Percentiles rank a stretch among this genome's conserved stretches.
These are phyloP conservation scores for Boletus eberwhitei DNA, from an alignment of 768 basidiomycete species.

Conservation along the genomic window DNA sequence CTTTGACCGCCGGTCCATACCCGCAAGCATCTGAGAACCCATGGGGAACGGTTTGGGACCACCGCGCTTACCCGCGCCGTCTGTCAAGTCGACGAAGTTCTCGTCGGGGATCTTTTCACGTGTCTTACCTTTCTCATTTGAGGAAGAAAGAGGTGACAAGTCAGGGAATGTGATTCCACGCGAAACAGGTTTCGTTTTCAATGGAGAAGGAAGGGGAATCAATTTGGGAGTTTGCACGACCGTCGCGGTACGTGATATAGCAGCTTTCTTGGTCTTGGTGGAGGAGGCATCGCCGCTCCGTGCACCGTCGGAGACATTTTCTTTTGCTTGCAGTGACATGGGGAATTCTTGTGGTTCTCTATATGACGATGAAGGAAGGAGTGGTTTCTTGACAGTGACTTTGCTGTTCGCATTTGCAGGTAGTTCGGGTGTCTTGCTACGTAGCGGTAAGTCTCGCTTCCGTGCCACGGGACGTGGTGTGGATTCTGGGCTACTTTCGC, in stretches of 20 bases:
- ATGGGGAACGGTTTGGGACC: slow-evolving; percentile 44
- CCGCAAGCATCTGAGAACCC: slow-evolving; percentile 42
- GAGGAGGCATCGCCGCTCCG: slow-evolving; percentile 9
- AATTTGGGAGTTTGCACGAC: not conserved
- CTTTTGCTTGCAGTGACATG: slow-evolving; percentile 22
- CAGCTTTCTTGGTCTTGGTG: slow-evolving; percentile 9
- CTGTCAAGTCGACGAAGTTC: not conserved
- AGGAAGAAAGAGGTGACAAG: slow-evolving; percentile 23
- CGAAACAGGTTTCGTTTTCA: slow-evolving; percentile 5
- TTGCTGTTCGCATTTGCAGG: not conserved
- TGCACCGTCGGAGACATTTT: slow-evolving; percentile 16
- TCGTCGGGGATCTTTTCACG: slow-evolving; percentile 2
- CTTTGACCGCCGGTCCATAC: slow-evolving; percentile 33
- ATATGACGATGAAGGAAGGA: not conserved
- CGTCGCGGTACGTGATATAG: slow-evolving; percentile 9
- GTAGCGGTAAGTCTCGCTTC: slow-evolving; percentile 1
- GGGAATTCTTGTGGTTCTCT: slow-evolving; percentile 25
- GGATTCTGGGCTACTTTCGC: slow-evolving; percentile 12
- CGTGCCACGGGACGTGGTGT: slow-evolving; percentile 14
- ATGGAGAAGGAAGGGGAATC: slow-evolving; percentile 23
- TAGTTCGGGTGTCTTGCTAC: slow-evolving; percentile 6
- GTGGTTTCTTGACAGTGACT: slow-evolving; percentile 8
- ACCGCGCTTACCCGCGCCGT: not conserved
- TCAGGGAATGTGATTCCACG: slow-evolving; percentile 19
- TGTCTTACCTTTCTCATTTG: slow-evolving; percentile 19